These are phyloP conservation scores for Fraxinus ornus DNA, from an alignment of 305 asterid genomes.

Conservation along the genomic window DNA sequence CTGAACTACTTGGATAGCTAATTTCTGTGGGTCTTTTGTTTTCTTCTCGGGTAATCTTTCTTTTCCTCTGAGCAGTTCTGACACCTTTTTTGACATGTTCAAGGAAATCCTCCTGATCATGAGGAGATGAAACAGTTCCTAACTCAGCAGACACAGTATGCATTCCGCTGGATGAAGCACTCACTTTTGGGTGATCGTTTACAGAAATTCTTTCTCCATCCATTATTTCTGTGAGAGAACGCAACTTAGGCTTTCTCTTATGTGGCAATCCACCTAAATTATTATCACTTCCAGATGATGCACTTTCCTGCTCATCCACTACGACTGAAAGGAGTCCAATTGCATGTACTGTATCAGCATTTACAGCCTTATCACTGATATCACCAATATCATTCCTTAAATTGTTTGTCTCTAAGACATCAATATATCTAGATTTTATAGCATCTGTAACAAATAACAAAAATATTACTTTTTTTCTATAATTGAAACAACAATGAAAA, in stretches of 20 bases:
- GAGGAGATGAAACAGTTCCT: constrained; percentile 30
- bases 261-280: constrained; percentile 18
- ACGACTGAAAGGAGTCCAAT: constrained; percentile 14
- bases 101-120: constrained; percentile 13
- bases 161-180: constrained; percentile 24
- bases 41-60: constrained; percentile 33
- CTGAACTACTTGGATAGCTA: background rate
- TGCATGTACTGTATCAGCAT: background rate
- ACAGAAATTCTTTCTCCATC: constrained; percentile 29
- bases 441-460: constrained; percentile 27
- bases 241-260: constrained; percentile 44
- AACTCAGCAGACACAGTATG: constrained; percentile 24
- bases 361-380: background rate
- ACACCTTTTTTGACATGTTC: background rate
- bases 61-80: constrained; percentile 24
- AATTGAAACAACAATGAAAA: background rate
- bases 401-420: background rate
- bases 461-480: background rate
- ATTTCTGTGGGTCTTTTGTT: constrained; percentile 21
- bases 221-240: constrained; percentile 54
- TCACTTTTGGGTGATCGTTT: constrained; percentile 16
- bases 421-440: background rate
- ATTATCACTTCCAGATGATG: constrained; percentile 38
- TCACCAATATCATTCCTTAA: background rate
- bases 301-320: constrained; percentile 27